Evolutionary conservation across 2,329 filamentous ascomycete species (phyloP).

Genomic region (Lachnellula arida): DNA sequence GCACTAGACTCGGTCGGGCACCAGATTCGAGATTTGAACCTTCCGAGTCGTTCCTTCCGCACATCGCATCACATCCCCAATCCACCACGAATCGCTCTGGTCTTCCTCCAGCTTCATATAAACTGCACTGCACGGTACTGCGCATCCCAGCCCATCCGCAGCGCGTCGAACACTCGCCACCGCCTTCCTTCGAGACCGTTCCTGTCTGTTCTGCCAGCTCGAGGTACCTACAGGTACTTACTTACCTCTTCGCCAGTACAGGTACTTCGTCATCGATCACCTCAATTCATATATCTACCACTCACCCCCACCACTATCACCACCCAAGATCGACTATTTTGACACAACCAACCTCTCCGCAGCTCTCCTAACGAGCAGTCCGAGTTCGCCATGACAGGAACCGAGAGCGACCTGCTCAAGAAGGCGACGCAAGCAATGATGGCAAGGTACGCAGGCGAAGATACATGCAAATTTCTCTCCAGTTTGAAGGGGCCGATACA

Average conservation of each 20-base stretch:
- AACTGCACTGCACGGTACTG: background rate
- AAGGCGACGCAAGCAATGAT: constrained; percentile 34
- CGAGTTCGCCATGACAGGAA: constrained; percentile 25
- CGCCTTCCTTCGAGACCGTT: constrained; percentile 1
- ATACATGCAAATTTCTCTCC: constrained; percentile 7
- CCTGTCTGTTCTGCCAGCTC: background rate
- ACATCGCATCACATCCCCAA: background rate
- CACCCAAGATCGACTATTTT: background rate
- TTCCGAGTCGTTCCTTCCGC: constrained; percentile 3
- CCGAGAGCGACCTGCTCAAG: constrained; percentile 32
- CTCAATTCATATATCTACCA: background rate
- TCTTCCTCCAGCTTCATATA: background rate
- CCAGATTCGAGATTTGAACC: background rate
- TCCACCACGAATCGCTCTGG: too few relatives aligned
- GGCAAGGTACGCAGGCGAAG: constrained; percentile 30
- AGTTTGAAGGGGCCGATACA: background rate
- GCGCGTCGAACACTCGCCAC: constrained; percentile 2
- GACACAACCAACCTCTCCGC: background rate
- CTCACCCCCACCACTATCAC: background rate
- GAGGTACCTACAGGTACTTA: background rate
- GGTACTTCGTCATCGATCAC: background rate
- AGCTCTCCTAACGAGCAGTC: background rate
- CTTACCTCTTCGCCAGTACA: background rate
- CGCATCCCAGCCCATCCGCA: background rate
- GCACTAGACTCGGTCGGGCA: too few relatives aligned